These are phyloP conservation scores for Terfezia claveryi DNA, from an alignment of 495 filamentous ascomycete species.

Conservation along the genomic window DNA sequence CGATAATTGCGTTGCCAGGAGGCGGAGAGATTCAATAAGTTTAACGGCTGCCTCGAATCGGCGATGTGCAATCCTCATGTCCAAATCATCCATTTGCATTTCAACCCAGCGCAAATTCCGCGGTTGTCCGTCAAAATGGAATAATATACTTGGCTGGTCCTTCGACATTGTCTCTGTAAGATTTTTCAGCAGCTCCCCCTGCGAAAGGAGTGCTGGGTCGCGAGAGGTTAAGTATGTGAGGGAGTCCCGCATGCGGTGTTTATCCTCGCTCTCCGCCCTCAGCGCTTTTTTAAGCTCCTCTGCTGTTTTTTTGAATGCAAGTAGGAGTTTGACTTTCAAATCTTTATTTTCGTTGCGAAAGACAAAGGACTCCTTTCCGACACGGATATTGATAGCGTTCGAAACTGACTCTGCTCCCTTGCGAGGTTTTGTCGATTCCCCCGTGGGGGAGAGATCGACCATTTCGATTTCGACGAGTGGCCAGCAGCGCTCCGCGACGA, in stretches of 20 bases:
- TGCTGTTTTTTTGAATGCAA: slow-evolving; percentile 72
- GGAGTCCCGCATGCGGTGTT: slow-evolving; percentile 52
- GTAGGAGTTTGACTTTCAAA: slow-evolving; percentile 59
- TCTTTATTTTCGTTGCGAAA: slow-evolving; percentile 63
- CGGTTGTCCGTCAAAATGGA: slow-evolving; percentile 91
- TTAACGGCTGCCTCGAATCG: slow-evolving; percentile 65
- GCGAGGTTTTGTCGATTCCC: slow-evolving; percentile 32
- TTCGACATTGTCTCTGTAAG: slow-evolving; percentile 37
- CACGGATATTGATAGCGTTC: slow-evolving; percentile 77
- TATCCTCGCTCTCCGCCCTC: slow-evolving; percentile 62
- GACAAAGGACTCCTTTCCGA: slow-evolving; percentile 78
- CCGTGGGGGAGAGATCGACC: slow-evolving; percentile 51
- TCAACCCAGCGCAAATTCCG: slow-evolving; percentile 92
- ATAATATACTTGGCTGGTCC: slow-evolving; percentile 48
- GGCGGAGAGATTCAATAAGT: slow-evolving; percentile 60
- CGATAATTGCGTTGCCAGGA: slow-evolving; percentile 44
- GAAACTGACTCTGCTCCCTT: slow-evolving; percentile 34
- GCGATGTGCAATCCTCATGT: slow-evolving; percentile 86
- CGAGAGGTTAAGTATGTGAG: slow-evolving; percentile 61
- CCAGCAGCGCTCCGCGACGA: slow-evolving; percentile 89
- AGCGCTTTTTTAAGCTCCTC: slow-evolving; percentile 70
- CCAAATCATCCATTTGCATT: slow-evolving; percentile 81
- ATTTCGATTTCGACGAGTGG: slow-evolving; percentile 82
- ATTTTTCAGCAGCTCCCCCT: slow-evolving; percentile 45
- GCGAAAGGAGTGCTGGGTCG: slow-evolving; percentile 47